Conservation (phyloP, 768 basidiomycete species). For the Phlegmacium glaucopus region DNA sequence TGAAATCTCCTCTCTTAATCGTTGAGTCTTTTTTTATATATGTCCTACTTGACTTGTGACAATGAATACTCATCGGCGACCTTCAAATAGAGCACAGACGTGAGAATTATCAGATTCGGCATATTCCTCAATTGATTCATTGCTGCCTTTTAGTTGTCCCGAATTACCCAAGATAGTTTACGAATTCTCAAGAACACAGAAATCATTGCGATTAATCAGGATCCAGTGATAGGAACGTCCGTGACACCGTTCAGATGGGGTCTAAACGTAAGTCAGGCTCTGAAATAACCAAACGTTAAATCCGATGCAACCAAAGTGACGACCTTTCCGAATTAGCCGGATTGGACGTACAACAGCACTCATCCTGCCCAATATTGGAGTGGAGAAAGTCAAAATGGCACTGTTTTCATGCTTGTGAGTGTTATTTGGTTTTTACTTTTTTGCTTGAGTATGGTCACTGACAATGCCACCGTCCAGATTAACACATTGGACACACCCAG, state of each 20-base stretch:
- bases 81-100: slow-evolving; percentile 30
- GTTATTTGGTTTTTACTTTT: slow-evolving; percentile 10
- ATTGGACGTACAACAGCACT: slow-evolving; percentile 39
- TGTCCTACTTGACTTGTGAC: neutral
- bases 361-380: slow-evolving; percentile 75
- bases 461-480: slow-evolving; percentile 37
- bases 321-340: slow-evolving; percentile 26
- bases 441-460: neutral
- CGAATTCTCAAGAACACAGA: slow-evolving; percentile 59
- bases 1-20: slow-evolving; percentile 67
- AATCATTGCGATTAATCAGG: slow-evolving; percentile 69
- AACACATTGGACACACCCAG: slow-evolving; percentile 56
- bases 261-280: slow-evolving; percentile 47
- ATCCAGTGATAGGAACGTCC: slow-evolving; percentile 55
- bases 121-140: neutral
- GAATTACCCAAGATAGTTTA: slow-evolving; percentile 44
- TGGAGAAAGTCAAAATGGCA: slow-evolving; percentile 61
- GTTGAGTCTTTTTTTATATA: slow-evolving; percentile 17
- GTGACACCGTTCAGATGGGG: slow-evolving; percentile 72
- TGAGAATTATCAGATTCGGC: slow-evolving; percentile 10
- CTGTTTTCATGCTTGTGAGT: slow-evolving; percentile 61
- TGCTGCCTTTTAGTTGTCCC: slow-evolving; percentile 36
- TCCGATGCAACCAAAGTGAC: neutral
- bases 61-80: neutral
- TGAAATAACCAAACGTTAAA: neutral